Evolutionary conservation across 208 protist genomes (phyloP), one percentile per base, ranked within the genome.

Genomic region (Kentomonas sorsogonicus): DNA sequence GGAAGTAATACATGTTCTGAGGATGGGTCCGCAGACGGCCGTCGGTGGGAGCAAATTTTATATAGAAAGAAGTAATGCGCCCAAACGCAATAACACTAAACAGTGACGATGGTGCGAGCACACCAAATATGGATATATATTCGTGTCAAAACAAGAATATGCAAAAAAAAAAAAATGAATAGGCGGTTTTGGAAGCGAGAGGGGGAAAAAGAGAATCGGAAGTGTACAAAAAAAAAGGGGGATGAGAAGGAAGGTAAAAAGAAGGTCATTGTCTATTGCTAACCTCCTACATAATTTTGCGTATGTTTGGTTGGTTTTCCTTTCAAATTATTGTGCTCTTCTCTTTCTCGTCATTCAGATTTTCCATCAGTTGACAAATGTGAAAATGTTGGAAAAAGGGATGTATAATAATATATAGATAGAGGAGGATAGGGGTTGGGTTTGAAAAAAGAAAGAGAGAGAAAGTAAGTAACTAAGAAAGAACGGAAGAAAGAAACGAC

Each of bases 391-490:
- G 3, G 55, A 39, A 30, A 57, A 34, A 50, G 25, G 22, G 15
- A 66, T 59, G 45, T 59, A 60, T 41, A 47, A 7, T 38, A 46
- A 6, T 39, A 64, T 48, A 55, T 44, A 39, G 15, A 44, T 50
- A 30, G 30, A 43, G 3, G 18, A 45, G 38, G 20, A 26, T 52
- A 39, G 18, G 22, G 23, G 57, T 63, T 30, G 23, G 16, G 22
- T 41, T 29, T 39, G 31, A n/a, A 36, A 9, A 20, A 11, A 52
- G 31, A 22, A 31, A 41, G 22, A 48, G 46, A 18, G 30, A 38
- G 50, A 18, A 44, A 40, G 4, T 23, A 5, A 15, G 2, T 16
- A 31, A 16, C 45, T 25, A 16, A 61, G 6, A 16, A 48, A 55
- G 56, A 1, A 43, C 26, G 43, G 48, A 57, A 53, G 44, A 27